Base-by-base conservation (phyloP, 768 basidiomycete genomes). In the Tremella fuciformis region DNA sequence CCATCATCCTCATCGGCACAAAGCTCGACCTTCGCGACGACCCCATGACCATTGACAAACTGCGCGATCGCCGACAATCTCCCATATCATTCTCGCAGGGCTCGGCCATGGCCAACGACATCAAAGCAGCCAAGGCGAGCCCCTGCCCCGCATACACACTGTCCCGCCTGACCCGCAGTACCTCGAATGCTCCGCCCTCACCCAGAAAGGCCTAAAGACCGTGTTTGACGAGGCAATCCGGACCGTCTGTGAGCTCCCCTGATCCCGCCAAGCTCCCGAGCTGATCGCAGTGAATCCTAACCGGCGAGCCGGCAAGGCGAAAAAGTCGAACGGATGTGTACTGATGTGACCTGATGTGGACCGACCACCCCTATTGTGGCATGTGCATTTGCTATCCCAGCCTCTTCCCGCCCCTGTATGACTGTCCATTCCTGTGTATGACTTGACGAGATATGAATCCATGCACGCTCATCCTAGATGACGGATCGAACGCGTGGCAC, bases 21-120 rank as follows among this genome's bases (percentile, higher is more conserved):
- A 98, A 99, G 80, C 89, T 83, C 22, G 94, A 99, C 80, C 81
- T 98, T 29, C 85, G 94, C 26, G 78, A 83, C 53, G 91, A 97
- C 78, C 86, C 88, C 22, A 84, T 87, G 64, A 90, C 91, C n/a
- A 80, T 86, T 2, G 64, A 67, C 19, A 76, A 73, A 57, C 59
- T 78, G 60, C 60, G 73, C 24, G 76, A 78, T 53, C 60, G 75
- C 26, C 57, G 75, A 48, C 71, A 72, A 48, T 51, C 64, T 15
- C 76, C 77, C 0, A 74, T 78, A 40, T 40, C 58, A 41, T 78
- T 75, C 53, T 37, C 65, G 8, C 57, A 73, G 62, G 73, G 70
- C 16, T 65, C 66, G 1, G 59, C 64, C 11, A 72, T 69, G 68
- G 62, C 68, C 4, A 65, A 51, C n/a, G 68, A 70, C 29, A 74